Percentiles rank a stretch among this genome's conserved stretches.
phyloP scores from a whole-genome alignment of 352 stramenopile species.

The Blastocystis sp. region DNA sequence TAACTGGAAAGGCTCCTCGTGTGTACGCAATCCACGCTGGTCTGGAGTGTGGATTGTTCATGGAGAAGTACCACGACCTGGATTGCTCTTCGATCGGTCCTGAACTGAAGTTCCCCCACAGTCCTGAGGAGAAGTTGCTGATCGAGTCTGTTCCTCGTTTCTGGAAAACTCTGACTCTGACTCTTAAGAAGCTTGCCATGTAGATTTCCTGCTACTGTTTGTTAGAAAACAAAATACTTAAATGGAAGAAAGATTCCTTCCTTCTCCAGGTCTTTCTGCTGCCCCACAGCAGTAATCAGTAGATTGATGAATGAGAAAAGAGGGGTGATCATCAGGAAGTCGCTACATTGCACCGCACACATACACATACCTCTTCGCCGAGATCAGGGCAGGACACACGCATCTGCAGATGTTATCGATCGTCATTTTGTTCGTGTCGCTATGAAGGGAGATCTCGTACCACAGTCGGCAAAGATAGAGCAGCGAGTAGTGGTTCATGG shows the following conservation, averaged over 20 bases:
- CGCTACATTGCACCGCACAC: background rate
- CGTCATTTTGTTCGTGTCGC: slow-evolving; percentile 15
- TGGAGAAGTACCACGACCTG: slow-evolving; percentile 65
- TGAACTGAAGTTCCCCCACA: slow-evolving; percentile 45
- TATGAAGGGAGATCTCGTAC: background rate
- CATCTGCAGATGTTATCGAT: background rate
- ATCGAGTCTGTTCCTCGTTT: slow-evolving; percentile 56
- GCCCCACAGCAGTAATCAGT: background rate
- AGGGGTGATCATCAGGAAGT: background rate
- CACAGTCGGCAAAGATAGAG: slow-evolving; percentile 29
- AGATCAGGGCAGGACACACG: slow-evolving; percentile 14
- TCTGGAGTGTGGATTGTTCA: slow-evolving; percentile 68
- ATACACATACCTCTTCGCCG: background rate
- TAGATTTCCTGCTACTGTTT: background rate
- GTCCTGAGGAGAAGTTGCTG: slow-evolving; percentile 46
- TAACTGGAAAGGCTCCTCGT: slow-evolving; percentile 61
- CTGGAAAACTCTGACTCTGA: slow-evolving; percentile 13
- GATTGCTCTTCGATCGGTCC: slow-evolving; percentile 67
- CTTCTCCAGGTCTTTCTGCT: background rate
- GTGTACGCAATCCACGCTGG: slow-evolving; percentile 68
- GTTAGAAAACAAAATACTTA: slow-evolving; percentile 10
- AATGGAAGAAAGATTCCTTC: background rate
- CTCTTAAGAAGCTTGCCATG: slow-evolving; percentile 60
- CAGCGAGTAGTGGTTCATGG: background rate
- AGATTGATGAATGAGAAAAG: background rate